Conservation (phyloP, 192 early-diverging fungal genomes). For the Fimicolochytrium jonesii region DNA sequence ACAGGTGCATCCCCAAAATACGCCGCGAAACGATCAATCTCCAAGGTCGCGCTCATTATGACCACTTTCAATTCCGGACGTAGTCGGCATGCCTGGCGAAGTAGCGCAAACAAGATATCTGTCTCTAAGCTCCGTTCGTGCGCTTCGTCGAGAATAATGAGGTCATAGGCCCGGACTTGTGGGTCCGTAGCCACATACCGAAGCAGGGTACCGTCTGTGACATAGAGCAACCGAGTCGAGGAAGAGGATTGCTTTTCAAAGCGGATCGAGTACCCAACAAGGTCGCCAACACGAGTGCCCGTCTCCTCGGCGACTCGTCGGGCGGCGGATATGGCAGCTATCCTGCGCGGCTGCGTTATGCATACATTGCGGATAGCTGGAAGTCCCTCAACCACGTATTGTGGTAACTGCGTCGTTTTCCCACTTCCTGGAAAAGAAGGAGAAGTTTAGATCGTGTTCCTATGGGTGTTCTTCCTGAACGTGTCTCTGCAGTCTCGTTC, state of each 20-base stretch:
- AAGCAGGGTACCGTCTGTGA: conserved; percentile 57
- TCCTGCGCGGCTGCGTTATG: conserved; percentile 81
- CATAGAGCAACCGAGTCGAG: conserved; percentile 39
- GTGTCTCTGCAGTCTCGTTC: not conserved
- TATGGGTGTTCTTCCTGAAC: too few species aligned
- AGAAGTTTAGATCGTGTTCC: conserved; percentile 8
- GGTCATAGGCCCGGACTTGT: conserved; percentile 28
- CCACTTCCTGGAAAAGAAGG: conserved; percentile 46
- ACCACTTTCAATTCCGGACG: conserved; percentile 48
- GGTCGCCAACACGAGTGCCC: conserved; percentile 22
- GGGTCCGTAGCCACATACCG: conserved; percentile 29
- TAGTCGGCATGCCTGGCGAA: conserved; percentile 27
- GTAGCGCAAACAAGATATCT: conserved; percentile 48
- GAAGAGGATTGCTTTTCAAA: conserved; percentile 40
- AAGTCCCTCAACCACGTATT: conserved; percentile 60
- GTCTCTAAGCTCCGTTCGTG: conserved; percentile 61
- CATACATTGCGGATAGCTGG: conserved; percentile 38
- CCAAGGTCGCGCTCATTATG: conserved; percentile 77
- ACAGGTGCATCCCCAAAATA: conserved; percentile 78
- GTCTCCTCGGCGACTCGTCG: conserved; percentile 46
- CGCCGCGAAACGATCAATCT: conserved; percentile 76
- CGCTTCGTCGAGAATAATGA: conserved; percentile 53
- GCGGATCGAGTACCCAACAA: conserved; percentile 50
- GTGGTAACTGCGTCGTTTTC: conserved; percentile 86
- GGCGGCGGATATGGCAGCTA: conserved; percentile 73